These are phyloP conservation scores for Orbilia quercus DNA, from an alignment of 2,329 filamentous ascomycete genomes.

Conservation along the genomic window DNA sequence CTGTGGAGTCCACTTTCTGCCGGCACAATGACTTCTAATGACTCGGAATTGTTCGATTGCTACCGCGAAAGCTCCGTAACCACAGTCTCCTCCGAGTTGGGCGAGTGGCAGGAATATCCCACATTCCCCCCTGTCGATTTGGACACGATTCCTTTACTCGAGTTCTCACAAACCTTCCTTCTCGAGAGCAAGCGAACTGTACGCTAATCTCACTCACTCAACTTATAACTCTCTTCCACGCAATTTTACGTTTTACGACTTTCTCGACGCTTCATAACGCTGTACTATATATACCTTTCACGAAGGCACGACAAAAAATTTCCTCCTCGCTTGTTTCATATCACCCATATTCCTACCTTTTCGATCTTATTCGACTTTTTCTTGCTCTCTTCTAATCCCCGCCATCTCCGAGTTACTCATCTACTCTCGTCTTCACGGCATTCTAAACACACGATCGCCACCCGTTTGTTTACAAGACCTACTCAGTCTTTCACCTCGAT, in stretches of 20 bases:
- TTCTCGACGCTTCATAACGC: background rate
- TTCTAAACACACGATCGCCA: too few species aligned
- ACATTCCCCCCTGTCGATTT: conserved; percentile 14
- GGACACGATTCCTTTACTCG: background rate
- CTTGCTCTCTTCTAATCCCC: background rate
- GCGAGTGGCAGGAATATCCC: background rate
- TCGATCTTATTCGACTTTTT: background rate
- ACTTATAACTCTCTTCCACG: background rate
- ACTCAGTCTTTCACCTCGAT: too few species aligned
- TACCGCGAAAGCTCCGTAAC: conserved; percentile 2
- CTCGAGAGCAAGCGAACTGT: conserved; percentile 17
- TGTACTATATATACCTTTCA: conserved; percentile 4
- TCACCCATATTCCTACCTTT: background rate
- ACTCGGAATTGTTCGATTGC: background rate
- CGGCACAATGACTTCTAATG: conserved; percentile 1
- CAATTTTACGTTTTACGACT: background rate
- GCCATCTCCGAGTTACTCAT: too few species aligned
- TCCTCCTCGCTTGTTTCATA: too few species aligned
- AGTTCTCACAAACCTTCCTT: conserved; percentile 1
- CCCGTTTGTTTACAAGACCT: too few species aligned
- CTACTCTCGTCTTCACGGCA: too few species aligned
- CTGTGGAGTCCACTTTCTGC: conserved; percentile 4
- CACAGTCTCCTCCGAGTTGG: background rate
- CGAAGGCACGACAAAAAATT: background rate
- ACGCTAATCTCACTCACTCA: background rate